phyloP scores from a whole-genome alignment of 352 stramenopile species.

The Phytophthora europaea region DNA sequence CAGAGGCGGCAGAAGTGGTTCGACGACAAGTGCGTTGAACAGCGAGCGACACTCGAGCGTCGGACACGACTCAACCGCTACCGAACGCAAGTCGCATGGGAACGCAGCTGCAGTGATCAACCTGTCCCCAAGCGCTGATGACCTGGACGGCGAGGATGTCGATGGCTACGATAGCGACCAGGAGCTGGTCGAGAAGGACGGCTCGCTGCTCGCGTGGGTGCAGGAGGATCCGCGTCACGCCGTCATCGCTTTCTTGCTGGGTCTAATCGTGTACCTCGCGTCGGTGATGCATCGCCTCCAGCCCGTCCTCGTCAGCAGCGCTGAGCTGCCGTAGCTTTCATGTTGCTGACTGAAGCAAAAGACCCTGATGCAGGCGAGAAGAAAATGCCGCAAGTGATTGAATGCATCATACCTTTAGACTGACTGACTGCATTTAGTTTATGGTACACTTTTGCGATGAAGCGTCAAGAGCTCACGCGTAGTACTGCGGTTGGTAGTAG shows the following conservation, averaged over 20 bases:
- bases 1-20: conserved; percentile 27
- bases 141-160: conserved; percentile 33
- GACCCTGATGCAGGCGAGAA: conserved; percentile 7
- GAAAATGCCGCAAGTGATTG: conserved; percentile 14
- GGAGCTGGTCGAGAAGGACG: conserved; percentile 60
- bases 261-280: conserved; percentile 71
- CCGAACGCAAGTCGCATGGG: conserved; percentile 9
- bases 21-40: conserved; percentile 26
- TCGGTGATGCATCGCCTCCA: conserved; percentile 44
- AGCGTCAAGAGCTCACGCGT: conserved; percentile 38
- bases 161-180: conserved; percentile 35
- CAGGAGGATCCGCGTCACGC: conserved; percentile 75
- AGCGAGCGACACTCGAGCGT: conserved; percentile 31
- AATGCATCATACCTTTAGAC: conserved; percentile 28
- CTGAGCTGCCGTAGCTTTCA: conserved; percentile 23
- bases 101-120: conserved; percentile 1
- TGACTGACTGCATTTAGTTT: conserved; percentile 7
- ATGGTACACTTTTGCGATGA: conserved; percentile 17
- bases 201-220: conserved; percentile 76
- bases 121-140: conserved; percentile 15
- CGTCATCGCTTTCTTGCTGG: conserved; percentile 64
- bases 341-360: neutral
- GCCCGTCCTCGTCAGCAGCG: conserved; percentile 3
- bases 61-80: conserved; percentile 13
- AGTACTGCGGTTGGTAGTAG: conserved; percentile 49